Base-by-base conservation (phyloP, 2,329 filamentous ascomycete genomes). In the Venturia pyrina region DNA sequence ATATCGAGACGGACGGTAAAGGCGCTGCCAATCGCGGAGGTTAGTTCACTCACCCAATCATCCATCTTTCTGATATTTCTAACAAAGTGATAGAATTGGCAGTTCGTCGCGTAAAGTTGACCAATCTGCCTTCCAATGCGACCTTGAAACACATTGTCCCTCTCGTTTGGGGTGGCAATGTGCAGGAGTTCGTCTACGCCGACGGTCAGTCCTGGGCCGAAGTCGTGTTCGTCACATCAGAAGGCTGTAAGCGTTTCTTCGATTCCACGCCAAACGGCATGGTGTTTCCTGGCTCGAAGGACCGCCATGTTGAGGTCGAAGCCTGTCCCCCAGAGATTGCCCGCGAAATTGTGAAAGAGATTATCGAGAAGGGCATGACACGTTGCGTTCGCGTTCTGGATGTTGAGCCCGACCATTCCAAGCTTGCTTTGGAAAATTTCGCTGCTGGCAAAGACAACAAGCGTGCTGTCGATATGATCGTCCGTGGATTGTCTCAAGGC, bases 341-440 rank as follows among this genome's bases (percentile, higher is more conserved):
- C 66, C 78, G 78, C 66, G 77, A 78, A 11, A 71, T 78, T 40
- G 72, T 82, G 21, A 71, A 72, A 6, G 75, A 75, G 46, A 74
- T 78, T 5, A 19, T 56, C 11, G 75, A 77, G 1, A 71, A 73
- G 1, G 77, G 77, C 0, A 74, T 75, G 4, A 79, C 80, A 32
- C 78, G 81, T 41, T 80, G 79, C 62, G 74, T 83, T 17, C 77
- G 78, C 60, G 78, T 76, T 24, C 70, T 77, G 7, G 77, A 77
- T 10, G 76, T 76, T 5, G 75, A 78, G 19, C 72, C 78, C 48
- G 74, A 78, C 21, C 75, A 76, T 70, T 72, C 69, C 15, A 76
- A 79, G 67, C 66, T 59, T 6, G 70, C 72, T 15, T 71, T 82
- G 46, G 67, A 72, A 66, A 73, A 74, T 56, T 66, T 81, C 10